Base-by-base conservation (phyloP, 2,329 filamentous ascomycete genomes). In the Seiridium cupressi region DNA sequence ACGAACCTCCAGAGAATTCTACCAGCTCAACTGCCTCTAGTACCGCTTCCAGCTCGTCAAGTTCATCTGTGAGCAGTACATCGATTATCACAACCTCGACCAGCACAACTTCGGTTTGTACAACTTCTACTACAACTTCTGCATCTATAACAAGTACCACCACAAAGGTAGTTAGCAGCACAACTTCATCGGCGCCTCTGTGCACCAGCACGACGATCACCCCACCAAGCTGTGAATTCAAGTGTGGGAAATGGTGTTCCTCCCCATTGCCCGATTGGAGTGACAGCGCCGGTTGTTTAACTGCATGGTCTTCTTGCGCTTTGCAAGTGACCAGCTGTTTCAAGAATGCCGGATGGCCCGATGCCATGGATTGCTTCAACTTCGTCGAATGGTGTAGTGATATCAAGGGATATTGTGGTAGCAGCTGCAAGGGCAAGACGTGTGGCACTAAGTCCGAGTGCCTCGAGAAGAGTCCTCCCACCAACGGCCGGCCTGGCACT, bases 271-370 rank as follows among this genome's bases (percentile, higher is more conserved):
- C 82, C 32, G 72, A 78, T 64, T 86, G 78, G 72, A 68, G 70
- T 46, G 74, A 83, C 66, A 63, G 73, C 59, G 62, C 67, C 47
- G 69, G 71, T 51, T 86, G 83, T 70, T 66, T 72, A 55, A 64
- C 63, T 8, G 77, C 79, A 31, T 76, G 74, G 63, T 76, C 78
- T 59, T 77, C 74, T 58, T 83, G 81, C 67, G 68, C 70, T 34
- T 69, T 83, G 59, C 81, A 84, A 70, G 68, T 80, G 18, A 72
- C 77, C 51, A 76, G 80, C 46, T 86, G 83, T 74, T 83, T 83
- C 75, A 69, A 77, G 62, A 65, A 75, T 6, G 83, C 83, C 54
- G 81, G 81, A 38, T 83, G 77, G 72, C 83, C 82, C 49, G 78
- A 70, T 6, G 73, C 73, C 18, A 70, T 82, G 32, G 70, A 80